Percentiles rank a stretch among this genome's conserved stretches.
Evolutionary conservation across 2,329 filamentous ascomycete species (phyloP).

Genomic region (Calonectria montana): DNA sequence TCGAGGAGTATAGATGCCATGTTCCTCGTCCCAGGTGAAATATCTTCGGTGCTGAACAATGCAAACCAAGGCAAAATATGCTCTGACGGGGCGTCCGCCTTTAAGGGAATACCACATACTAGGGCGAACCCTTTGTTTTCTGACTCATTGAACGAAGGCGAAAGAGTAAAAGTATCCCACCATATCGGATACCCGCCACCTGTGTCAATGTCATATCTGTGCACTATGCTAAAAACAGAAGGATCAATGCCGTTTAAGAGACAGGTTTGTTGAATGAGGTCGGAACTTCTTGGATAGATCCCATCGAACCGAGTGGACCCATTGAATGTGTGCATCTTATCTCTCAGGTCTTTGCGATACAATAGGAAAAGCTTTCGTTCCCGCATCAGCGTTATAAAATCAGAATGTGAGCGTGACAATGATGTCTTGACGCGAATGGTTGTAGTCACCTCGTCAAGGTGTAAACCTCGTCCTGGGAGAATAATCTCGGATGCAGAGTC

Average conservation of each 20-base stretch:
- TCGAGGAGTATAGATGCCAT: neutral
- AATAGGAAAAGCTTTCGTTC: neutral
- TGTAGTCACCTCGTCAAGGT: neutral
- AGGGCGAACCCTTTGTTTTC: neutral
- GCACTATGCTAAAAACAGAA: neutral
- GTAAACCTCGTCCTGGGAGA: neutral
- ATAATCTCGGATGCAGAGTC: neutral
- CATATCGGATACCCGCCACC: slow-evolving; percentile 7
- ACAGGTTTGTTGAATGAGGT: neutral
- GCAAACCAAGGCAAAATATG: slow-evolving; percentile 5
- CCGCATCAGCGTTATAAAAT: slow-evolving; percentile 11
- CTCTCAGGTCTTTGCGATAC: neutral
- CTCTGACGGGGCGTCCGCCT: neutral
- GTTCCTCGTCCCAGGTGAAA: neutral
- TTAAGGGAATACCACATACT: slow-evolving; percentile 9
- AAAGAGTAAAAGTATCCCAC: slow-evolving; percentile 12
- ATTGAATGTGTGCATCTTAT: neutral
- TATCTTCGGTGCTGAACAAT: neutral
- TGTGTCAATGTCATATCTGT: neutral
- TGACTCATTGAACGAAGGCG: neutral
- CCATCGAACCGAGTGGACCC: neutral
- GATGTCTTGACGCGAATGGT: neutral
- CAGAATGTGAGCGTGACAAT: neutral
- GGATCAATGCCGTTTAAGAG: neutral
- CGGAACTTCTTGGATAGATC: neutral